phyloP scores from a whole-genome alignment of 768 basidiomycete genomes.

The Infundibulicybe gibba region DNA sequence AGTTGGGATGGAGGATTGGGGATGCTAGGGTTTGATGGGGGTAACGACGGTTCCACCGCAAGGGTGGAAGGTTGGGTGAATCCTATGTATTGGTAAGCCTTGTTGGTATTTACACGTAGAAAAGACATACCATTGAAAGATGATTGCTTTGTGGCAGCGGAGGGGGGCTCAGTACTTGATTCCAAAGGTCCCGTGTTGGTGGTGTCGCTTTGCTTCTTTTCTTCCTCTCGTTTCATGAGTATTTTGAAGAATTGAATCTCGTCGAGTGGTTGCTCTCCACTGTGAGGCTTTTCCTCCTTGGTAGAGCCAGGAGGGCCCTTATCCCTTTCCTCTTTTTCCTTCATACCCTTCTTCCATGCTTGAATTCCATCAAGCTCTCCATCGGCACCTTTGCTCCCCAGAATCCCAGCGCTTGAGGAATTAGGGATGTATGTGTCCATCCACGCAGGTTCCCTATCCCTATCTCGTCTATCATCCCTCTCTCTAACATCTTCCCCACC shows the following conservation, averaged over 20 bases:
- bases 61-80: too few species aligned
- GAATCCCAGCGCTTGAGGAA: slow-evolving; percentile 51
- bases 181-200: slow-evolving; percentile 3
- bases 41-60: too few species aligned
- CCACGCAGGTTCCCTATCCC: slow-evolving; percentile 89
- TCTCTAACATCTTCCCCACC: slow-evolving; percentile 38
- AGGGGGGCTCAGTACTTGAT: background rate
- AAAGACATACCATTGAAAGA: slow-evolving; percentile 1
- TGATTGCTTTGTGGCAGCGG: background rate
- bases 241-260: slow-evolving; percentile 84
- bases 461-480: slow-evolving; percentile 45
- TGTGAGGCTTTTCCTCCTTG: slow-evolving; percentile 1
- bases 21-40: background rate
- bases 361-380: slow-evolving; percentile 83
- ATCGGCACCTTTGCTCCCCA: slow-evolving; percentile 54
- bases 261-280: slow-evolving; percentile 48
- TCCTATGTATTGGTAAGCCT: too few species aligned
- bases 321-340: slow-evolving; percentile 66
- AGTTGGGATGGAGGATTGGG: slow-evolving; percentile 5
- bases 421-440: slow-evolving; percentile 85
- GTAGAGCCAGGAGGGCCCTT: slow-evolving; percentile 23
- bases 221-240: slow-evolving; percentile 78
- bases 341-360: slow-evolving; percentile 83
- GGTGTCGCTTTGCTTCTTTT: slow-evolving; percentile 33
- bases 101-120: background rate